Evolutionary conservation across 257 asterid species (phyloP).

Genomic region (Solanum peruvianum): DNA sequence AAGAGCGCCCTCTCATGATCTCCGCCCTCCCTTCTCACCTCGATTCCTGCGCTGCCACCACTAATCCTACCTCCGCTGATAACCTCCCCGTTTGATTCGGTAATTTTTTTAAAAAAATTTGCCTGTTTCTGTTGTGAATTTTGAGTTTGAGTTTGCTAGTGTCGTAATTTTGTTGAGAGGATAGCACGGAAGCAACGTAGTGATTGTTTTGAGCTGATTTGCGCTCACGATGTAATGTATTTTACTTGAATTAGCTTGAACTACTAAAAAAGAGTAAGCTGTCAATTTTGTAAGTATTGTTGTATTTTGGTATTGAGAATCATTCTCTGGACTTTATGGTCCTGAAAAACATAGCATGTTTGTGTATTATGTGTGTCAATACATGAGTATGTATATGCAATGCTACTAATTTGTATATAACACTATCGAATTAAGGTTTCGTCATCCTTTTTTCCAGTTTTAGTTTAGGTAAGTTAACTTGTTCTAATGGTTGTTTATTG

Average conservation of each 20-base stretch:
- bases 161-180: not conserved
- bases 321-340: not conserved
- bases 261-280: not conserved
- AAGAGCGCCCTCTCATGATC: constrained; percentile 84
- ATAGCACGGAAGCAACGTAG: not conserved
- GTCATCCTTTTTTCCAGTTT: not conserved
- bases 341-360: not conserved
- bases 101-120: not conserved
- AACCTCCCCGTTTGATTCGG: constrained; percentile 57
- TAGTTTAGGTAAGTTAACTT: not conserved
- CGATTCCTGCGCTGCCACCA: constrained; percentile 20
- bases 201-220: not conserved
- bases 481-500: not conserved
- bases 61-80: constrained; percentile 41
- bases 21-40: constrained; percentile 29
- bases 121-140: not conserved
- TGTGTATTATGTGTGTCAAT: not conserved
- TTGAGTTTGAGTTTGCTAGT: not conserved
- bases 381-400: not conserved
- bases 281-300: not conserved
- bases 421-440: not conserved
- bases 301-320: not conserved
- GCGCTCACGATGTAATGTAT: not conserved
- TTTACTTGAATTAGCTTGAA: not conserved
- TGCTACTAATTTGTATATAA: not conserved